Evolutionary conservation across 352 stramenopile species (phyloP).

Genomic region (Pythium guiyangense): DNA sequence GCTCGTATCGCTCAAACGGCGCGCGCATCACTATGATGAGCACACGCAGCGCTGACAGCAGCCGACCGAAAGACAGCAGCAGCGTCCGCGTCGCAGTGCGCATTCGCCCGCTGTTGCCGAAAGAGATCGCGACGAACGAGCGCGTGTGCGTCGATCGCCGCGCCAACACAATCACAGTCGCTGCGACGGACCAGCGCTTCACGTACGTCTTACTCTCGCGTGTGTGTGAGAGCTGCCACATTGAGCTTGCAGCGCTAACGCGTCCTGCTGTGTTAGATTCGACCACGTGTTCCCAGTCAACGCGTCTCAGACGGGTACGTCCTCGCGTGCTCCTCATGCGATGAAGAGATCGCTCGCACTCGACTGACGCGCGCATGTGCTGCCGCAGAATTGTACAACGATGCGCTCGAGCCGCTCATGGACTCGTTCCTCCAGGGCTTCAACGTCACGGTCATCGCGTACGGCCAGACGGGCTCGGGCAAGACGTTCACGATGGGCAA

Average conservation of each 20-base stretch:
- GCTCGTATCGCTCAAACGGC: not conserved
- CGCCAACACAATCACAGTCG: constrained; percentile 33
- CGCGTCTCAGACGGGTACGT: constrained; percentile 41
- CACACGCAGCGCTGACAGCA: not conserved
- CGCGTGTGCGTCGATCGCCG: constrained; percentile 36
- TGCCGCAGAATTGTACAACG: constrained; percentile 64
- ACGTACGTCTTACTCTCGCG: constrained; percentile 31
- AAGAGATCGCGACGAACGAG: constrained; percentile 57
- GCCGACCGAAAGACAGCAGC: constrained; percentile 30
- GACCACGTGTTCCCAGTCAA: constrained; percentile 73
- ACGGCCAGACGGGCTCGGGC: constrained; percentile 80
- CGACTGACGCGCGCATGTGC: not conserved
- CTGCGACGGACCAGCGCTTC: constrained; percentile 45
- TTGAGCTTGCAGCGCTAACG: not conserved
- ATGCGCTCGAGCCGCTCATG: constrained; percentile 73
- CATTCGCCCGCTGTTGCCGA: constrained; percentile 72
- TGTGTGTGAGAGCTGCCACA: not conserved
- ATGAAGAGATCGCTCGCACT: too few species aligned
- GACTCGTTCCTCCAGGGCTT: constrained; percentile 85
- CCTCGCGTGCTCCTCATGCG: too few species aligned
- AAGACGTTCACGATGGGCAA: constrained; percentile 88
- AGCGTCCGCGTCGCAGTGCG: constrained; percentile 78
- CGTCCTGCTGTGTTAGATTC: constrained; percentile 44
- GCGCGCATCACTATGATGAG: not conserved
- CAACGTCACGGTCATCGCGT: constrained; percentile 86